Conservation (phyloP, 192 early-diverging fungal species). For the Chytriomyces hyalinus region DNA sequence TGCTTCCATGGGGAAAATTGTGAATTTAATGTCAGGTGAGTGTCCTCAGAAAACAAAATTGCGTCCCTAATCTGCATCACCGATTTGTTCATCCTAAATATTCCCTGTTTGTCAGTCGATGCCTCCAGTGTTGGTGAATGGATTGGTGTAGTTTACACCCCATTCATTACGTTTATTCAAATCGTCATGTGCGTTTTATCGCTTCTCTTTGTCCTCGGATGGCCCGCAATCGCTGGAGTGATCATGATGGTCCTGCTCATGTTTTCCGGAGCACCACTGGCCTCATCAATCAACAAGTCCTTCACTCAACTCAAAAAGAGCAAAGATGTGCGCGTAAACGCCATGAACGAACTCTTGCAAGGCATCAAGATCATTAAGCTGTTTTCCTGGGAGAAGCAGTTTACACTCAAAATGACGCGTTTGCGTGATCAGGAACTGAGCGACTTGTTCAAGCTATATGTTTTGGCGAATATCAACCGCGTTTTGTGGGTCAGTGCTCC, state of each 20-base stretch:
- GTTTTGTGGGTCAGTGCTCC: constrained; percentile 59
- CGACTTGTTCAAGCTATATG: not conserved
- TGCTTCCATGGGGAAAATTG: constrained; percentile 43
- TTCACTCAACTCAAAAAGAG: constrained; percentile 45
- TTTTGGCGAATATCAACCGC: constrained; percentile 34
- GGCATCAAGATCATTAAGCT: constrained; percentile 81
- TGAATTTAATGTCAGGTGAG: constrained; percentile 40
- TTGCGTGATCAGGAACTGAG: constrained; percentile 48
- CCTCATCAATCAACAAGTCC: constrained; percentile 39
- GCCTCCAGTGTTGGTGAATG: constrained; percentile 30
- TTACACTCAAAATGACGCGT: constrained; percentile 67
- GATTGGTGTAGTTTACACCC: constrained; percentile 5
- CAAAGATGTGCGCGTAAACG: constrained; percentile 74
- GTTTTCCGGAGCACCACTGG: constrained; percentile 39
- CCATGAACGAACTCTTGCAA: constrained; percentile 67
- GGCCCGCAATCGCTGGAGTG: constrained; percentile 79
- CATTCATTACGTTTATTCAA: constrained; percentile 39
- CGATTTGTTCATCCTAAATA: not conserved
- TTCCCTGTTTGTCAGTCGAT: constrained; percentile 27
- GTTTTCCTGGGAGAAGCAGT: constrained; percentile 70
- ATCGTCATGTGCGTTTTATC: constrained; percentile 62
- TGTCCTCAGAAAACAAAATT: not conserved
- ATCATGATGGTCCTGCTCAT: constrained; percentile 51
- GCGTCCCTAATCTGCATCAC: not conserved
- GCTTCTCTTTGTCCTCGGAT: constrained; percentile 75